Percentiles rank a stretch among this genome's conserved stretches.
These are phyloP conservation scores for Lasiodiplodia hormozganensis DNA, from an alignment of 2,329 filamentous ascomycete species.

Conservation along the genomic window DNA sequence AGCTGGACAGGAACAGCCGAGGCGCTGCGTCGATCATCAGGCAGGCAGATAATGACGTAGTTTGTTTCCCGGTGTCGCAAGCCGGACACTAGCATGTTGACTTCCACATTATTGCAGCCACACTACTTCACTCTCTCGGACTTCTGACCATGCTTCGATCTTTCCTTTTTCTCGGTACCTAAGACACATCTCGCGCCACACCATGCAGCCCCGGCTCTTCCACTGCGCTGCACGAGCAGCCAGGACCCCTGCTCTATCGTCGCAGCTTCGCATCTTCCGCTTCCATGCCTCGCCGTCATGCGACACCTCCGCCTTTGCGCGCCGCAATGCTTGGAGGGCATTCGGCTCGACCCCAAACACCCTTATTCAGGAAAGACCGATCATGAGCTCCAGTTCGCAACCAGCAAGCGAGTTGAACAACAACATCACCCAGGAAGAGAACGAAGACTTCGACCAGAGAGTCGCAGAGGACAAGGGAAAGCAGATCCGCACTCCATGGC, in stretches of 20 bases:
- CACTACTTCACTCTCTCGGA: neutral
- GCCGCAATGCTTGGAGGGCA: neutral
- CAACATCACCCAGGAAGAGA: conserved; percentile 54
- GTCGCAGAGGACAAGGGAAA: conserved; percentile 59
- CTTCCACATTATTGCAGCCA: neutral
- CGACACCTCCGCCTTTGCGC: neutral
- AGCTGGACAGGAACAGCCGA: conserved; percentile 2
- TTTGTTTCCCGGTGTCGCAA: neutral
- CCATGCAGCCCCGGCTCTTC: conserved; percentile 15
- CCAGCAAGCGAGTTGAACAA: conserved; percentile 52
- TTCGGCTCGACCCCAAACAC: neutral
- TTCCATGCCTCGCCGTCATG: neutral
- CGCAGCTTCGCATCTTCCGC: neutral
- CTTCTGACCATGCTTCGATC: neutral
- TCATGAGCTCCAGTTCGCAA: conserved; percentile 41
- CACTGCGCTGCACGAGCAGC: conserved; percentile 14
- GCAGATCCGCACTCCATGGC: conserved; percentile 70
- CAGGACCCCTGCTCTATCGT: conserved; percentile 7
- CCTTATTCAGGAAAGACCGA: conserved; percentile 6
- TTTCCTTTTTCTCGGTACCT: neutral
- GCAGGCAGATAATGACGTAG: conserved; percentile 6
- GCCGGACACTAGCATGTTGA: conserved; percentile 1
- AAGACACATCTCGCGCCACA: neutral
- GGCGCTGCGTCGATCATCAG: conserved; percentile 7
- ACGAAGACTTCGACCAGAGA: conserved; percentile 51